phyloP scores from a whole-genome alignment of 352 stramenopile genomes.

The Pythium folliculosum region DNA sequence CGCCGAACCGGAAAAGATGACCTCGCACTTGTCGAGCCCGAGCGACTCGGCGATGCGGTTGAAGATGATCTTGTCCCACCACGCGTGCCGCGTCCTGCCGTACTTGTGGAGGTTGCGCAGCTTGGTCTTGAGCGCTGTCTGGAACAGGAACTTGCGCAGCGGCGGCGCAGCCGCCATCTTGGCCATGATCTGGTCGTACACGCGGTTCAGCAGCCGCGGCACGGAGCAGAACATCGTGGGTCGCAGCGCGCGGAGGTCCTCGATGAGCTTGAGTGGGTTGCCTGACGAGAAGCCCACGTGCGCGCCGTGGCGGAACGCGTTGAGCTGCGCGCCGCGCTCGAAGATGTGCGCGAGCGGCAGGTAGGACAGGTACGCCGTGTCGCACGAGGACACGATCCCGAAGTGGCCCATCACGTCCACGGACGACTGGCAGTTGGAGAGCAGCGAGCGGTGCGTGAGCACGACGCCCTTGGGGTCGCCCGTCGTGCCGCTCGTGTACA shows the following conservation, averaged over 20 bases:
- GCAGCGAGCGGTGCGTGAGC: conserved; percentile 88
- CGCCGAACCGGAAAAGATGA: conserved; percentile 95
- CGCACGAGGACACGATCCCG: conserved; percentile 30
- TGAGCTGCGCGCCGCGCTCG: conserved; percentile 74
- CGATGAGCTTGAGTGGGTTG: conserved; percentile 87
- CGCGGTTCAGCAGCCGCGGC: conserved; percentile 95
- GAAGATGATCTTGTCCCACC: conserved; percentile 97
- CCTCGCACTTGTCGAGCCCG: conserved; percentile 75
- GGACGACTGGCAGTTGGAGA: conserved; percentile 34
- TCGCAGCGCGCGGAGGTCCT: conserved; percentile 89
- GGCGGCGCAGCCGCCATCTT: conserved; percentile 68
- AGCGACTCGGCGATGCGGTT: conserved; percentile 91
- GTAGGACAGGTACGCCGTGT: conserved; percentile 94
- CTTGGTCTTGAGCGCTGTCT: conserved; percentile 66
- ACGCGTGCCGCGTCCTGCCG: conserved; percentile 46
- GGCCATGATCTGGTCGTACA: conserved; percentile 93
- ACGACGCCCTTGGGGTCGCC: conserved; percentile 95
- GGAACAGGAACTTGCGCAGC: conserved; percentile 82
- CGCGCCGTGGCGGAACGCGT: conserved; percentile 70
- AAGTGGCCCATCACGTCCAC: conserved; percentile 46
- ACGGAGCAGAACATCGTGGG: conserved; percentile 93
- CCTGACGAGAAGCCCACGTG: conserved; percentile 94
- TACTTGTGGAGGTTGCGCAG: conserved; percentile 61
- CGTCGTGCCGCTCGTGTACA: conserved; percentile 96
- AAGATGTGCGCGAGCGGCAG: conserved; percentile 97